A percentile compares a stretch with the other conserved stretches of the same genome.
Evolutionary conservation across 2,329 filamentous ascomycete species (phyloP).

Genomic region (Pestalotiopsis sp.): DNA sequence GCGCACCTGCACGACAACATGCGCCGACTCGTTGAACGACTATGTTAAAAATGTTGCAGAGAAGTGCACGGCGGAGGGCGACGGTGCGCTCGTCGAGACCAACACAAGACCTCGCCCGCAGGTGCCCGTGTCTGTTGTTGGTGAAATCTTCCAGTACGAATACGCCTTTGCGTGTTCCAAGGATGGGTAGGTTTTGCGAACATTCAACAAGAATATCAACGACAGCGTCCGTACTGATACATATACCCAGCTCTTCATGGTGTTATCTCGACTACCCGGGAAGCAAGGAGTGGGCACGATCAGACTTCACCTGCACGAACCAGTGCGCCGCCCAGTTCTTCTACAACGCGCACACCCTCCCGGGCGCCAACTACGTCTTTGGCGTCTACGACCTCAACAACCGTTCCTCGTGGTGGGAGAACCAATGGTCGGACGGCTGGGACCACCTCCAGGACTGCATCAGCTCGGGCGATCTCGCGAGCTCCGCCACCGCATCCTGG

Average conservation of each 20-base stretch:
- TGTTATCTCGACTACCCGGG: conserved; percentile 24
- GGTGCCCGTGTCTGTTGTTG: conserved; percentile 18
- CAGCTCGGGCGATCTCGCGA: background rate
- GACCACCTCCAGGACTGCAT: conserved; percentile 17
- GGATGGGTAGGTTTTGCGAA: conserved; percentile 22
- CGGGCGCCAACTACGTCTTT: conserved; percentile 29
- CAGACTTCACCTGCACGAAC: conserved; percentile 28
- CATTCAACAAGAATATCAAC: background rate
- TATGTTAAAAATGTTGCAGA: background rate
- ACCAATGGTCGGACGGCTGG: conserved; percentile 27
- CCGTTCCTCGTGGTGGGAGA: conserved; percentile 27
- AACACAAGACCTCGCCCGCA: conserved; percentile 14
- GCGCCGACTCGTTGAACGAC: conserved; percentile 25
- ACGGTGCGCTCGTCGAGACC: conserved; percentile 18
- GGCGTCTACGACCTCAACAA: conserved; percentile 23
- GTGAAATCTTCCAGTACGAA: conserved; percentile 26
- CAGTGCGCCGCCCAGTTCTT: conserved; percentile 29
- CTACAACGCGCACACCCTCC: conserved; percentile 28
- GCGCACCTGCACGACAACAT: conserved; percentile 28
- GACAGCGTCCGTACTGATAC: background rate
- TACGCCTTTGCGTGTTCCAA: conserved; percentile 23
- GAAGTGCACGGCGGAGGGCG: background rate
- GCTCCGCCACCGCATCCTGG: background rate
- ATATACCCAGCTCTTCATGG: conserved; percentile 23
- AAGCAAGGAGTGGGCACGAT: conserved; percentile 17